These are phyloP conservation scores for Leptographium lundbergii DNA, from an alignment of 2,329 filamentous ascomycete species.

Conservation along the genomic window DNA sequence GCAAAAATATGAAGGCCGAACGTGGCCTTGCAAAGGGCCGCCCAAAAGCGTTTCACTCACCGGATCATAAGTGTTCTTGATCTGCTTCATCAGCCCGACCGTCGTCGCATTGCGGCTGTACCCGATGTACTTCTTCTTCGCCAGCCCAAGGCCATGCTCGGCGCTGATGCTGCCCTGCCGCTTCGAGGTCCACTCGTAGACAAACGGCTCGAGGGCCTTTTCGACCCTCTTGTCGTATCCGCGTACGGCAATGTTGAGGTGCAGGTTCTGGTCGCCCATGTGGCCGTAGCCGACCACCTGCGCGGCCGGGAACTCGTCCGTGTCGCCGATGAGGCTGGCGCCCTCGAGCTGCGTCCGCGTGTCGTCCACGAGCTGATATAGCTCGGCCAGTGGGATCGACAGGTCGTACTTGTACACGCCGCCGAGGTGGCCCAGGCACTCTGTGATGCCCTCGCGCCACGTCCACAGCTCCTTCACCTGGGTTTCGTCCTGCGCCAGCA, in stretches of 20 bases:
- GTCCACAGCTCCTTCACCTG: constrained; percentile 77
- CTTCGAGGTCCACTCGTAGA: constrained; percentile 93
- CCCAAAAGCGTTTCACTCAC: constrained; percentile 39
- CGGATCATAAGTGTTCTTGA: constrained; percentile 90
- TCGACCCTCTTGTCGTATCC: constrained; percentile 82
- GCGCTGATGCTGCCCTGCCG: constrained; percentile 88
- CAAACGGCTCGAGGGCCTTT: constrained; percentile 78
- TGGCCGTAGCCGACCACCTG: constrained; percentile 94
- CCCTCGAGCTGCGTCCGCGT: constrained; percentile 58
- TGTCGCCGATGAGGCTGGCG: constrained; percentile 65
- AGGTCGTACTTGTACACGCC: constrained; percentile 98
- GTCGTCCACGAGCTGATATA: constrained; percentile 86
- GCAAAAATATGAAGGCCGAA: neutral
- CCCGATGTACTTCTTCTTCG: constrained; percentile 90
- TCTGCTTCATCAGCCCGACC: constrained; percentile 83
- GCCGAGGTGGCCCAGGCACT: constrained; percentile 78
- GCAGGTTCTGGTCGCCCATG: constrained; percentile 94
- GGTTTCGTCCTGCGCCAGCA: constrained; percentile 85
- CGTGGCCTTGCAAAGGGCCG: neutral
- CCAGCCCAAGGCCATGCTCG: constrained; percentile 85
- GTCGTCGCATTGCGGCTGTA: constrained; percentile 85
- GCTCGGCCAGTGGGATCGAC: constrained; percentile 76
- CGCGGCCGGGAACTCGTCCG: constrained; percentile 64
- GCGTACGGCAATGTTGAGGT: constrained; percentile 77
- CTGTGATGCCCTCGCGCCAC: constrained; percentile 87